These are phyloP conservation scores for Epichloe brachyelytri DNA, from an alignment of 2,329 filamentous ascomycete genomes.

Conservation along the genomic window DNA sequence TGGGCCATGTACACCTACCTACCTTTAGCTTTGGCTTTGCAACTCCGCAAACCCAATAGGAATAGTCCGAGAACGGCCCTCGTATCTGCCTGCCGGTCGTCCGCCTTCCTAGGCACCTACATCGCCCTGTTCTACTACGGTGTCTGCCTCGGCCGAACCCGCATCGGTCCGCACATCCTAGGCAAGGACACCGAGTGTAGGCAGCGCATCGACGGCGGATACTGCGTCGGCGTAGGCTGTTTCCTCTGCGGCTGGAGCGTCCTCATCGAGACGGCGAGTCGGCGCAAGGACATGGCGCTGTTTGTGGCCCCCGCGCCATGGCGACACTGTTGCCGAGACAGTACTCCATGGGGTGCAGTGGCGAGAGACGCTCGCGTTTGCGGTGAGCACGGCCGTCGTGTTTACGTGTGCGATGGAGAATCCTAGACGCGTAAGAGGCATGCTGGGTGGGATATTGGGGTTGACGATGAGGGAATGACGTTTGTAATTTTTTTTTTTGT, in stretches of 20 bases:
- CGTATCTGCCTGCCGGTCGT: slow-evolving; percentile 53
- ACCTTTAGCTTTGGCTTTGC: slow-evolving; percentile 56
- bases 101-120: slow-evolving; percentile 65
- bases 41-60: slow-evolving; percentile 34
- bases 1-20: slow-evolving; percentile 69
- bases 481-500: neutral
- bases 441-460: slow-evolving; percentile 49
- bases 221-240: slow-evolving; percentile 63
- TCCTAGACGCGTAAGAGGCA: slow-evolving; percentile 49
- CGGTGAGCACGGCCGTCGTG: slow-evolving; percentile 55
- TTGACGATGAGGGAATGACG: slow-evolving; percentile 26
- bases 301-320: slow-evolving; percentile 72
- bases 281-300: slow-evolving; percentile 62
- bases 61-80: slow-evolving; percentile 39
- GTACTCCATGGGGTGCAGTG: slow-evolving; percentile 50
- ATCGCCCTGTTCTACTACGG: slow-evolving; percentile 75
- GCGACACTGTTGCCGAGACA: slow-evolving; percentile 61
- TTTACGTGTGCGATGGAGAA: slow-evolving; percentile 54
- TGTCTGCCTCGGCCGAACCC: slow-evolving; percentile 64
- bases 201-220: slow-evolving; percentile 43
- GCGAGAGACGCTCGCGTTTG: slow-evolving; percentile 54
- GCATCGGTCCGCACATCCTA: slow-evolving; percentile 57
- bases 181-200: slow-evolving; percentile 34
- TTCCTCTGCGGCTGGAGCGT: slow-evolving; percentile 72
- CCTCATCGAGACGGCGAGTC: slow-evolving; percentile 51